phyloP scores from a whole-genome alignment of 805 yeast genomes.

The Yarrowia sp. region DNA sequence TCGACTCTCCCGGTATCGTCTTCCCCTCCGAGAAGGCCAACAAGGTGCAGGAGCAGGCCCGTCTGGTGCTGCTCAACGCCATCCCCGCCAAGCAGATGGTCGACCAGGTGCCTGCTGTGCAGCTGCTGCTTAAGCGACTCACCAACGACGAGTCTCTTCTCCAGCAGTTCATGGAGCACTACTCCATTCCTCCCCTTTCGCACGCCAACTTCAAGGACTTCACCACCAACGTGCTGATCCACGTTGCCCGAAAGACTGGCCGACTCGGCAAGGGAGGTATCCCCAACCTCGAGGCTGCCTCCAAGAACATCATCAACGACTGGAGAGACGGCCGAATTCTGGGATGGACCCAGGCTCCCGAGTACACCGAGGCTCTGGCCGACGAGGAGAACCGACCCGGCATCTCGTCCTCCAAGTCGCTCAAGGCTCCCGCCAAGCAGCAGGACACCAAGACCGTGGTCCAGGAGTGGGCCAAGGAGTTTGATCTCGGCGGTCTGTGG shows the following conservation, averaged over 20 bases:
- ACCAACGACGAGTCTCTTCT: conserved; percentile 70
- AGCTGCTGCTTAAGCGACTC: conserved; percentile 75
- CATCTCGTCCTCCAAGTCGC: conserved; percentile 43
- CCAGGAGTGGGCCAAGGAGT: conserved; percentile 90
- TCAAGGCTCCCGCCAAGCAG: conserved; percentile 52
- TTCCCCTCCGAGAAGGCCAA: conserved; percentile 64
- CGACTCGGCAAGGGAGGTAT: conserved; percentile 92
- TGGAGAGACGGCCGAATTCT: conserved; percentile 96
- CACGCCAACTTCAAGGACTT: conserved; percentile 74
- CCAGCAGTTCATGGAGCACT: conserved; percentile 72
- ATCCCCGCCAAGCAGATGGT: conserved; percentile 82
- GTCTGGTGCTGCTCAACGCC: conserved; percentile 85
- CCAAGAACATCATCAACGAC: conserved; percentile 80
- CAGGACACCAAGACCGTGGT: conserved; percentile 73
- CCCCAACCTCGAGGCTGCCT: conserved; percentile 88
- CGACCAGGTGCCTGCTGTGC: conserved; percentile 85
- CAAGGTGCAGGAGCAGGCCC: conserved; percentile 79
- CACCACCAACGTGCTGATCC: conserved; percentile 85
- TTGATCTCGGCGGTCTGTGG: conserved; percentile 86
- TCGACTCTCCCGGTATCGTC: conserved; percentile 97
- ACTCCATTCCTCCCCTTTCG: conserved; percentile 82
- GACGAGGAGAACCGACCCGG: conserved; percentile 46
- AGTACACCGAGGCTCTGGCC: conserved; percentile 44
- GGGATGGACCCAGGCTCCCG: conserved; percentile 70
- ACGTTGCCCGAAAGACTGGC: conserved; percentile 91